Evolutionary conservation across 2,329 filamentous ascomycete genomes (phyloP), one percentile per base, ranked within the genome.

Genomic region (Fusarium ambrosium): DNA sequence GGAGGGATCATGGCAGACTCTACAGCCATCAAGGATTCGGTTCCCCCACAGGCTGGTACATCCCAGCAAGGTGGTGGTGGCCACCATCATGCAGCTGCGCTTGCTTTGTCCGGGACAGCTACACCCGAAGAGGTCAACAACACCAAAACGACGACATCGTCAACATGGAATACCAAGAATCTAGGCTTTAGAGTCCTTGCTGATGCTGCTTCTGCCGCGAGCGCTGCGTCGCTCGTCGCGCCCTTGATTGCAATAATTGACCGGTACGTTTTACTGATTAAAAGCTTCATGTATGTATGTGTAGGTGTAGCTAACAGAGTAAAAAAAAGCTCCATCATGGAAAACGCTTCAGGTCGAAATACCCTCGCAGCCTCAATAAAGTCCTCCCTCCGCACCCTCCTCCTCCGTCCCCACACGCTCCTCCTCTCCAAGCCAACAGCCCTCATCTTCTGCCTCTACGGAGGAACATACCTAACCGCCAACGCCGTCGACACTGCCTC

Each of bases 181-280:
- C 83, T 97, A 65, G 89, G 89, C 16, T 82, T 88, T 74, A 89
- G 95, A 62, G 80, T 97, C 14, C 90, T 87, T 51, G 89, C 91
- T 18, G 95, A 98, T 85, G 83, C 89, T 24, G 82, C 89, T 53
- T 92, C 92, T 78, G 95, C 94, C 2, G 88, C 89, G 2, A 89
- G 90, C 55, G 94, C 95, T 13, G 94, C 93, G 2, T 89, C 89
- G 8, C 85, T 97, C 70, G 93, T 98, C 58, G 94, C 95, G 64
- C 95, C 95, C 2, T 81, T 97, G 43, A 96, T 98, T 73, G 93
- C 93, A 41, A 92, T 97, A 75, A 97, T 98, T 83, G 95, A 98
- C 83, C 91, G 32, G 32, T 34, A 32, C 29, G 29, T 32, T 9
- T 29, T 29, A 29, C 29, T 29, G 29, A 29, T 29, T 29, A 29